These are phyloP conservation scores for Leishmania mexicana DNA, from an alignment of 208 protist species.

Conservation along the genomic window DNA sequence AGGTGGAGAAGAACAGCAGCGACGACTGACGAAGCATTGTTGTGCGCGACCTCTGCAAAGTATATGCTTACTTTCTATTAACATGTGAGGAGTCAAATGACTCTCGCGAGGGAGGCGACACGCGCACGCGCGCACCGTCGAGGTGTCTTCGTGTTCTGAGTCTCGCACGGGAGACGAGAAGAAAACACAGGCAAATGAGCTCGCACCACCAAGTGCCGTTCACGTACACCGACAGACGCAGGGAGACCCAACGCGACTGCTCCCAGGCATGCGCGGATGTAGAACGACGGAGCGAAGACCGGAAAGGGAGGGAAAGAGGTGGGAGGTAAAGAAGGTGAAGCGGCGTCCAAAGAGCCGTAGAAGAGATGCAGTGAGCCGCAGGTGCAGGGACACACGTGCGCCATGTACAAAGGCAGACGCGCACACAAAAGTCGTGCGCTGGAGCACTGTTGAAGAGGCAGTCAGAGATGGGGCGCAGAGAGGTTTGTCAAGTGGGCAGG, in stretches of 20 bases:
- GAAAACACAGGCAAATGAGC: neutral
- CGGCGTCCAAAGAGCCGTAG: neutral
- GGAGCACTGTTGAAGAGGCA: neutral
- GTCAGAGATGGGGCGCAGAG: neutral
- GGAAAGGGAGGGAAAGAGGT: neutral
- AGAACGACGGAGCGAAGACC: neutral
- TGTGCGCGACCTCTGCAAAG: neutral
- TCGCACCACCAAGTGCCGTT: neutral
- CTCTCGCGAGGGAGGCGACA: neutral
- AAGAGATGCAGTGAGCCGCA: neutral
- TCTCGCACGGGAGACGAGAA: neutral
- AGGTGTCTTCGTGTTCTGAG: neutral
- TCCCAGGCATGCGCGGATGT: neutral
- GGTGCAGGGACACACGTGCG: neutral
- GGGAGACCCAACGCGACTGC: neutral
- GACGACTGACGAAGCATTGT: slow-evolving; percentile 35
- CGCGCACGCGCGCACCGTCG: neutral
- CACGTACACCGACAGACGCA: neutral
- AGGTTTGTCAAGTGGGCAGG: neutral
- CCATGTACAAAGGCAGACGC: neutral
- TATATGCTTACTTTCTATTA: neutral
- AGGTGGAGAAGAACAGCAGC: slow-evolving; percentile 68
- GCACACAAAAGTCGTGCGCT: neutral
- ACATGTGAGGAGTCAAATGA: neutral
- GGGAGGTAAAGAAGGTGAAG: neutral